Evolutionary conservation across 2,329 filamentous ascomycete genomes (phyloP).

Genomic region (Elsinoe ampelina): DNA sequence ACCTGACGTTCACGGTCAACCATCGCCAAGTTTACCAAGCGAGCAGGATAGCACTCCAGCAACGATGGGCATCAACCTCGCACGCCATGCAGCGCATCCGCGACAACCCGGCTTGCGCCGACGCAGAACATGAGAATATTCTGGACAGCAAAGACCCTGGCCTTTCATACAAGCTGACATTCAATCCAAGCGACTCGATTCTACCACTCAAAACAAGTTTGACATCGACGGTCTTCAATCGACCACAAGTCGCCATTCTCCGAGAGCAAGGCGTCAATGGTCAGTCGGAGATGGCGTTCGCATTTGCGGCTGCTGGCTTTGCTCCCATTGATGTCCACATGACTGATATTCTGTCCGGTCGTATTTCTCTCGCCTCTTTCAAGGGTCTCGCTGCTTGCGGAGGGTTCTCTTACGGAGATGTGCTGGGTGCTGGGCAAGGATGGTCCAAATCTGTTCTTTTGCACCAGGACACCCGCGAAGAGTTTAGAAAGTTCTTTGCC

Average conservation of each 20-base stretch:
- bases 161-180: slow-evolving; percentile 73
- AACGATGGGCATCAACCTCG: slow-evolving; percentile 81
- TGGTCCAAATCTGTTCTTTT: slow-evolving; percentile 92
- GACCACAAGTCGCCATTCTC: slow-evolving; percentile 79
- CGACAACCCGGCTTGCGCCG: slow-evolving; percentile 80
- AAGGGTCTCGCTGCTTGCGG: slow-evolving; percentile 88
- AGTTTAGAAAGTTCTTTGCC: slow-evolving; percentile 79
- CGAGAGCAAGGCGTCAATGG: slow-evolving; percentile 94
- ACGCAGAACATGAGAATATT: slow-evolving; percentile 70
- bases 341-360: slow-evolving; percentile 75
- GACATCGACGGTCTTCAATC: slow-evolving; percentile 50
- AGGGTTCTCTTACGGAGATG: slow-evolving; percentile 90
- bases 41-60: slow-evolving; percentile 64
- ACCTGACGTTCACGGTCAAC: slow-evolving; percentile 65
- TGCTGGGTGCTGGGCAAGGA: slow-evolving; percentile 87
- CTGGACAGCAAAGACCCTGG: slow-evolving; percentile 69
- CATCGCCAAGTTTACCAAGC: slow-evolving; percentile 60
- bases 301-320: slow-evolving; percentile 85
- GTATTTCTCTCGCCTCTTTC: slow-evolving; percentile 72
- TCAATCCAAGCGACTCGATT: slow-evolving; percentile 66
- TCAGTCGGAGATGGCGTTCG: slow-evolving; percentile 95
- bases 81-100: slow-evolving; percentile 83
- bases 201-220: slow-evolving; percentile 59
- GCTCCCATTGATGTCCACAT: slow-evolving; percentile 91
- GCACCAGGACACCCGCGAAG: slow-evolving; percentile 62